These are phyloP conservation scores for Jasminum sambac DNA, from an alignment of 257 asterid genomes.

Conservation along the genomic window DNA sequence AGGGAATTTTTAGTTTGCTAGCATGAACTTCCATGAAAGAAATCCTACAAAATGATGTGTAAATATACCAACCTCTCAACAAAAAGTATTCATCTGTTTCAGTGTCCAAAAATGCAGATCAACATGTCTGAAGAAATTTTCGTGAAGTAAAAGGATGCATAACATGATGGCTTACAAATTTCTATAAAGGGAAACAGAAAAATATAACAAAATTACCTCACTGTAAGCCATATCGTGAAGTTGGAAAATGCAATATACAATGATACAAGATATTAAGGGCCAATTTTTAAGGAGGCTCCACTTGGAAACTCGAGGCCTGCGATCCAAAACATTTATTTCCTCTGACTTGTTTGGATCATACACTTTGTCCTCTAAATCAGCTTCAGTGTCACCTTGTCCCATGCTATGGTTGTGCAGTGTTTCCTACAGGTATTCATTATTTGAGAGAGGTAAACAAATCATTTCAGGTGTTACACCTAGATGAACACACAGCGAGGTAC, in stretches of 20 bases:
- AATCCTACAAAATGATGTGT: neutral
- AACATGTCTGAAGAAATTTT: neutral
- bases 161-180: neutral
- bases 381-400: constrained; percentile 22
- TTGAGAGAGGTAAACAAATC: neutral
- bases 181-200: neutral
- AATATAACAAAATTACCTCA: constrained; percentile 54
- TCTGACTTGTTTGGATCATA: constrained; percentile 17
- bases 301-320: constrained; percentile 23
- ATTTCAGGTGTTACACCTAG: neutral
- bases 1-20: neutral
- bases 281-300: constrained; percentile 58
- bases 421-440: constrained; percentile 53
- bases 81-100: neutral
- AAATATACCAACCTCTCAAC: neutral
- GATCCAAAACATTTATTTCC: constrained; percentile 28
- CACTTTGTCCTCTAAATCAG: constrained; percentile 34
- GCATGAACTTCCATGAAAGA: neutral
- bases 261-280: constrained; percentile 74
- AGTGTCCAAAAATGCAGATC: neutral
- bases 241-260: constrained; percentile 72
- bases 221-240: constrained; percentile 90
- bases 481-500: neutral
- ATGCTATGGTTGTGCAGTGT: constrained; percentile 59
- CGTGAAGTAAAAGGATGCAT: neutral